A percentile compares a stretch with the other conserved stretches of the same genome.
phyloP scores from a whole-genome alignment of 202 grass and related monocot genomes.

The Dendrocalamus latiflorus region DNA sequence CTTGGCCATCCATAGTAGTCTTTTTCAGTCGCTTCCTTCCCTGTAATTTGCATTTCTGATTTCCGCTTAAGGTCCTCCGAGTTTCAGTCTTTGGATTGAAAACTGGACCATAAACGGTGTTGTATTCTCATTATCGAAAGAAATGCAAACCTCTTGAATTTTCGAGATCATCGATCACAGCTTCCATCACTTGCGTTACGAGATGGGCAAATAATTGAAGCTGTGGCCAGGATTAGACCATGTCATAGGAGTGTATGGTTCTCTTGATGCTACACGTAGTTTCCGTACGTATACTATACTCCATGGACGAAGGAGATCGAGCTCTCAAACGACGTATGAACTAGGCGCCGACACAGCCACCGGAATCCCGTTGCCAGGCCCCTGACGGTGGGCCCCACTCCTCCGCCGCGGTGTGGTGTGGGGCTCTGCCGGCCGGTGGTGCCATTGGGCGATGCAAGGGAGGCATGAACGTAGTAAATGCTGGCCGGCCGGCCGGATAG shows the following conservation, averaged over 20 bases:
- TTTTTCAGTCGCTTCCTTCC: too few species aligned
- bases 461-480: slow-evolving; percentile 75
- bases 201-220: not conserved
- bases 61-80: too few species aligned
- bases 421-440: slow-evolving; percentile 11
- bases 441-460: slow-evolving; percentile 35
- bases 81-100: too few species aligned
- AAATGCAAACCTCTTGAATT: too few species aligned
- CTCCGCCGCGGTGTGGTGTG: not conserved
- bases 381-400: not conserved
- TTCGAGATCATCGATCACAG: not conserved
- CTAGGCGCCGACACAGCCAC: not conserved
- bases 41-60: too few species aligned
- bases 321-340: not conserved
- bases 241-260: not conserved
- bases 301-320: not conserved
- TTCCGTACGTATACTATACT: not conserved
- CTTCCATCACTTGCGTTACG: not conserved
- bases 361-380: slow-evolving; percentile 27
- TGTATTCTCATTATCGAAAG: too few species aligned
- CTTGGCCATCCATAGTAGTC: too few species aligned
- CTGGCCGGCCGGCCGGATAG: not conserved
- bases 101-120: too few species aligned
- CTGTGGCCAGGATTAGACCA: not conserved
- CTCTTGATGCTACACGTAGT: not conserved